Evolutionary conservation across 768 basidiomycete genomes (phyloP).

Genomic region (Pleurotus citrinopileatus): DNA sequence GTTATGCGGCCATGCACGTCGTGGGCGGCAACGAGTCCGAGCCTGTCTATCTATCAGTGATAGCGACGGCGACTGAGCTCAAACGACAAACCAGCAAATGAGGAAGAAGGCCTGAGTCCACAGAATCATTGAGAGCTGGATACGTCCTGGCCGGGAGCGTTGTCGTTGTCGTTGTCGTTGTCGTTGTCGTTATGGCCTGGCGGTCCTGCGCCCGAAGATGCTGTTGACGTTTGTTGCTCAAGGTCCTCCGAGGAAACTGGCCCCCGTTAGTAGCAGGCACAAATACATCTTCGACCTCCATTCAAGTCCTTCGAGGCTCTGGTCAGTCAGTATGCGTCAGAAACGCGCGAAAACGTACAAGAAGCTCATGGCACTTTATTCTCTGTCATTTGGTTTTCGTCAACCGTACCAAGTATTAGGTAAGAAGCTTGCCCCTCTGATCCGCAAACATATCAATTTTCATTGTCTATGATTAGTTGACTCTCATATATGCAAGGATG

Average conservation of each 20-base stretch:
- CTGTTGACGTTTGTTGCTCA: too few relatives aligned
- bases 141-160: too few relatives aligned
- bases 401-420: constrained; percentile 93
- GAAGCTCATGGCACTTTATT: constrained; percentile 91
- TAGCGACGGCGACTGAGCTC: neutral
- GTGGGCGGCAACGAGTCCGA: constrained; percentile 34
- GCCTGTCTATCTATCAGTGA: constrained; percentile 20
- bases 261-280: neutral
- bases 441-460: constrained; percentile 10
- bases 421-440: constrained; percentile 30
- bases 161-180: too few relatives aligned
- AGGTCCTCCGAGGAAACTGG: too few relatives aligned
- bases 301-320: neutral
- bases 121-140: constrained; percentile 13
- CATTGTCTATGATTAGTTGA: constrained; percentile 55
- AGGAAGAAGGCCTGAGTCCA: constrained; percentile 18
- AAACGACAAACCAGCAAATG: constrained; percentile 26
- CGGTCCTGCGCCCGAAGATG: too few relatives aligned
- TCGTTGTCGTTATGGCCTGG: too few relatives aligned
- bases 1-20: constrained; percentile 61
- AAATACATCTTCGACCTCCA: neutral
- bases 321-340: constrained; percentile 71
- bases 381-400: constrained; percentile 83
- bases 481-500: constrained; percentile 73
- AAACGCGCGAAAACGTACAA: constrained; percentile 94